phyloP scores from a whole-genome alignment of 2,329 filamentous ascomycete genomes.

The Aspergillus sojae region DNA sequence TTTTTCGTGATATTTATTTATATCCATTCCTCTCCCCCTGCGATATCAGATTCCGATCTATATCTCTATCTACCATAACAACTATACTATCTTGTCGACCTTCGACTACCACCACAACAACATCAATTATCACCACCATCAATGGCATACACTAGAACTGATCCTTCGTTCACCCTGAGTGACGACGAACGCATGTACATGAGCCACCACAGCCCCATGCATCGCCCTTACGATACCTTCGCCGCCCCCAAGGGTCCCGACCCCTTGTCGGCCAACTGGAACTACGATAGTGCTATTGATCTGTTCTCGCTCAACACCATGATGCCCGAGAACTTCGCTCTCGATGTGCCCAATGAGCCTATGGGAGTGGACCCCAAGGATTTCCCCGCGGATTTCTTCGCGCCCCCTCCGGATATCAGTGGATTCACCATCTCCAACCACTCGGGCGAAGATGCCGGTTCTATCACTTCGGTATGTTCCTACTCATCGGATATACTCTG shows the following conservation, averaged over 20 bases:
- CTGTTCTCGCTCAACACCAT: conserved; percentile 36
- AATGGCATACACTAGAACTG: conserved; percentile 17
- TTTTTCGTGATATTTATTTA: conserved; percentile 4
- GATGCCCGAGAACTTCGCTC: conserved; percentile 32
- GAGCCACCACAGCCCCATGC: conserved; percentile 15
- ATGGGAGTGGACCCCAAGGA: conserved; percentile 33
- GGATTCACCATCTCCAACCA: conserved; percentile 35
- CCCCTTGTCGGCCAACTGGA: conserved; percentile 39
- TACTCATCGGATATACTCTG: neutral
- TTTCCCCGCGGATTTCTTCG: conserved; percentile 34
- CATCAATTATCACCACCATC: neutral
- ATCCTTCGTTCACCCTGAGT: conserved; percentile 14
- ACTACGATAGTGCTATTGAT: conserved; percentile 38
- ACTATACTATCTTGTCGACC: neutral
- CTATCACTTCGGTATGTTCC: conserved; percentile 26
- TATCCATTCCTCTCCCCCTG: neutral
- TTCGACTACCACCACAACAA: neutral
- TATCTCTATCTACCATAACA: neutral
- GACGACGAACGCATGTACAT: conserved; percentile 20
- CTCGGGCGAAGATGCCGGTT: conserved; percentile 32
- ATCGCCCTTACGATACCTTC: conserved; percentile 16
- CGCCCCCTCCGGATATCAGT: conserved; percentile 31
- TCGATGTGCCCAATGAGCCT: conserved; percentile 33
- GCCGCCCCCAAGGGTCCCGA: conserved; percentile 27
- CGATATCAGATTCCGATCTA: neutral